Evolutionary conservation across 805 yeast genomes (phyloP).

Genomic region (Candida germanica): DNA sequence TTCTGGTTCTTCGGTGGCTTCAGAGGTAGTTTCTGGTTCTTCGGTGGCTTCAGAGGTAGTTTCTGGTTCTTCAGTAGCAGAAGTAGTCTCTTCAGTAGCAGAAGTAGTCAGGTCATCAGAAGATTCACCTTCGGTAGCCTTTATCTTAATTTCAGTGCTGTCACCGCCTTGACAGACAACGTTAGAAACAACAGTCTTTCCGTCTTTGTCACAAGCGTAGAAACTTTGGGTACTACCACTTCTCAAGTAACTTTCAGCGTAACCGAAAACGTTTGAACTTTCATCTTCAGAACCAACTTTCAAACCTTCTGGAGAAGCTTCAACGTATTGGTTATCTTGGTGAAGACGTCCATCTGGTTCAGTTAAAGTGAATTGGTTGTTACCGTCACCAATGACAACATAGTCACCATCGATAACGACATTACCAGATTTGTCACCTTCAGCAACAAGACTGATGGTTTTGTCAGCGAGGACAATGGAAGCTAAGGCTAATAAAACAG

Average conservation of each 20-base stretch:
- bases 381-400: conserved; percentile 14
- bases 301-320: conserved; percentile 16
- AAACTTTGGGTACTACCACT: conserved; percentile 16
- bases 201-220: conserved; percentile 23
- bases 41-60: conserved; percentile 16
- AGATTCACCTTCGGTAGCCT: conserved; percentile 12
- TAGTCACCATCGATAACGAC: conserved; percentile 16
- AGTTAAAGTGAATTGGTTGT: conserved; percentile 19
- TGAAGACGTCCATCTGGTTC: conserved; percentile 30
- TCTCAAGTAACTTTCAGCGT: conserved; percentile 24
- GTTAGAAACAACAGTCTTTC: conserved; percentile 7
- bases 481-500: conserved; percentile 25
- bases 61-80: conserved; percentile 4
- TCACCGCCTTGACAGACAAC: conserved; percentile 13
- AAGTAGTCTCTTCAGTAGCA: conserved; percentile 24
- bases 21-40: conserved; percentile 9
- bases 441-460: conserved; percentile 25
- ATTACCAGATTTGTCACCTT: conserved; percentile 18
- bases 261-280: conserved; percentile 27
- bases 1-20: conserved; percentile 4
- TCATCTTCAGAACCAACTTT: conserved; percentile 13
- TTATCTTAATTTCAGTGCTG: conserved; percentile 11
- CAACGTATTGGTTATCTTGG: conserved; percentile 20
- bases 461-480: conserved; percentile 25
- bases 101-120: conserved; percentile 23